A percentile compares a stretch with the other conserved stretches of the same genome.
Conservation (phyloP, 2,329 filamentous ascomycete species). For the Rhynchosporium secalis region DNA sequence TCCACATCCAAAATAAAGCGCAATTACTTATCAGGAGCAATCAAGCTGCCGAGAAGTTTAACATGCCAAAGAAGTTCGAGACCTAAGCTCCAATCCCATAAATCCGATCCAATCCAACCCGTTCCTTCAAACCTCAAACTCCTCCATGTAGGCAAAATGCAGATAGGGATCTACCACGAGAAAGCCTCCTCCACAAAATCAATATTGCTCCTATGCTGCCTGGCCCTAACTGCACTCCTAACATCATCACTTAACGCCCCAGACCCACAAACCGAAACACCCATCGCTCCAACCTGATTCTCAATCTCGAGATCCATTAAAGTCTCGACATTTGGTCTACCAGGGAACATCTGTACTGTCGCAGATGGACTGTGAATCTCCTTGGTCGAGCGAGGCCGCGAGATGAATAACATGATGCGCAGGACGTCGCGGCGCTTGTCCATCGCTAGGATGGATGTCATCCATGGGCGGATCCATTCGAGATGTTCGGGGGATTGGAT, state of each 20-base stretch:
- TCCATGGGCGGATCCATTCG: conserved; percentile 82
- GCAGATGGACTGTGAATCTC: conserved; percentile 77
- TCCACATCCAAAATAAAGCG: not conserved
- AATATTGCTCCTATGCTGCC: conserved; percentile 65
- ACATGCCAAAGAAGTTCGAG: conserved; percentile 14
- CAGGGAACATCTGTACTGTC: conserved; percentile 83
- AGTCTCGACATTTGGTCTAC: conserved; percentile 71
- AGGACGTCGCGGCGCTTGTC: conserved; percentile 71
- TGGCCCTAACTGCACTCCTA: conserved; percentile 62
- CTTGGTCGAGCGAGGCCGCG: conserved; percentile 71
- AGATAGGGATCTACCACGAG: conserved; percentile 50
- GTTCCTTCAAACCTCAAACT: conserved; percentile 6
- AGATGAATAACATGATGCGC: conserved; percentile 77
- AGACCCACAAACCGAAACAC: conserved; percentile 72
- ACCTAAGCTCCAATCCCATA: conserved; percentile 1
- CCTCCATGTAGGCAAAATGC: not conserved
- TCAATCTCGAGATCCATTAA: conserved; percentile 73
- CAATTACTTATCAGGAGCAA: not conserved
- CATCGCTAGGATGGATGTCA: conserved; percentile 77
- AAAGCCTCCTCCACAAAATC: conserved; percentile 83
- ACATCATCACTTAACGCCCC: conserved; percentile 76
- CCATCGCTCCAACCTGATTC: conserved; percentile 71
- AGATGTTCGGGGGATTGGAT: conserved; percentile 78
- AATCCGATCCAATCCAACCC: not conserved
- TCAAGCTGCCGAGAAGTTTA: not conserved